A percentile compares a stretch with the other conserved stretches of the same genome.
These are phyloP conservation scores for Oidiodendron maius DNA, from an alignment of 495 filamentous ascomycete species.

Conservation along the genomic window DNA sequence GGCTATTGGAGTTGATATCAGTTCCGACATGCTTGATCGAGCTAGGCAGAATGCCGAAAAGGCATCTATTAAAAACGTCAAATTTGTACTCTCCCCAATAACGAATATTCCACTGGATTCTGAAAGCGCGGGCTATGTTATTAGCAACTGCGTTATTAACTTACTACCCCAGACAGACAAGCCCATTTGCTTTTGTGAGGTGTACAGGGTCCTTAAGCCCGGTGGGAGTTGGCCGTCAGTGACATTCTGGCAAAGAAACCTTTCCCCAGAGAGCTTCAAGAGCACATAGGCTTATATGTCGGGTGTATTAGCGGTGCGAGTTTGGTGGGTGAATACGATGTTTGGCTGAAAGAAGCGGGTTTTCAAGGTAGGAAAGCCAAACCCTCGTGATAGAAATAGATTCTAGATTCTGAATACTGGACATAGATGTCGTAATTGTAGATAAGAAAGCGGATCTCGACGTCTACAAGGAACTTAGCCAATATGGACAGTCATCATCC, in stretches of 20 bases:
- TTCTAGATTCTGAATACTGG: slow-evolving; percentile 7
- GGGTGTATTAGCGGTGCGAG: slow-evolving; percentile 44
- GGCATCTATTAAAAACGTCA: neutral
- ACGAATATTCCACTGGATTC: slow-evolving; percentile 41
- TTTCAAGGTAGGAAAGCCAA: slow-evolving; percentile 40
- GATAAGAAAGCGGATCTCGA: slow-evolving; percentile 52
- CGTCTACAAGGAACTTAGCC: slow-evolving; percentile 41
- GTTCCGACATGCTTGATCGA: slow-evolving; percentile 34
- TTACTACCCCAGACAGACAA: slow-evolving; percentile 56
- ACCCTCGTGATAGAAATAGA: neutral
- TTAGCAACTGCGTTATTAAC: slow-evolving; percentile 54
- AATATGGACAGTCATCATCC: slow-evolving; percentile 12
- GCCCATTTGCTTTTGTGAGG: slow-evolving; percentile 51
- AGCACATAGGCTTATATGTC: slow-evolving; percentile 12
- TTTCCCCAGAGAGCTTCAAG: slow-evolving; percentile 2
- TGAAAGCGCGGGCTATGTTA: slow-evolving; percentile 48
- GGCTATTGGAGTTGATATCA: slow-evolving; percentile 65
- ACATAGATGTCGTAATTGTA: slow-evolving; percentile 43
- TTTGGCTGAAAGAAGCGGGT: slow-evolving; percentile 39
- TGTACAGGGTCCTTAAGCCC: slow-evolving; percentile 53
- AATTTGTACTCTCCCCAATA: slow-evolving; percentile 38
- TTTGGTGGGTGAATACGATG: slow-evolving; percentile 41
- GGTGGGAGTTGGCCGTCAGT: slow-evolving; percentile 59
- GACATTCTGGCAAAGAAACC: slow-evolving; percentile 44
- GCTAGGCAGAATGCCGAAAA: neutral